Evolutionary conservation across 257 asterid species (phyloP).

Genomic region (Nicotiana benthamiana): DNA sequence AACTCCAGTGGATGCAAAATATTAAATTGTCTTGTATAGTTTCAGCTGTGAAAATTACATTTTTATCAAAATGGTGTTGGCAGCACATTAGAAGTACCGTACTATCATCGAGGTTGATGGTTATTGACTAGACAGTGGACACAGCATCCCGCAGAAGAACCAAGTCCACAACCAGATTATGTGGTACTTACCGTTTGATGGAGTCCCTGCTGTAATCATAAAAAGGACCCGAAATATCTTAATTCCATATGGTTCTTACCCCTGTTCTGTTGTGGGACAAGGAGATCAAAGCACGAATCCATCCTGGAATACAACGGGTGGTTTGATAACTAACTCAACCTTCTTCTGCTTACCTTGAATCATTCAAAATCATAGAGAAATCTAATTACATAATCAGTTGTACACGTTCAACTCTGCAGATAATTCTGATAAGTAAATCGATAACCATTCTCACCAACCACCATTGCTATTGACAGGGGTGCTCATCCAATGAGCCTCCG

Average conservation of each 20-base stretch:
- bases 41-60: neutral
- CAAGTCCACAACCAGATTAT: neutral
- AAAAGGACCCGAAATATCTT: neutral
- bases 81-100: too few species aligned
- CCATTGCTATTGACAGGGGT: slow-evolving; percentile 26
- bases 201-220: neutral
- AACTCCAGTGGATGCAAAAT: neutral
- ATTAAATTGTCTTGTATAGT: neutral
- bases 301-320: slow-evolving; percentile 23
- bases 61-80: neutral
- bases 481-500: slow-evolving; percentile 45
- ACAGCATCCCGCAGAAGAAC: neutral
- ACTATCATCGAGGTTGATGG: neutral
- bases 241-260: neutral
- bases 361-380: slow-evolving; percentile 31
- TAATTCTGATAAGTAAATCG: neutral
- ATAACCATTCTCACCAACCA: slow-evolving; percentile 31
- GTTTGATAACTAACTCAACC: slow-evolving; percentile 19
- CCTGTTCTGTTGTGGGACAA: slow-evolving; percentile 3
- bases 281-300: slow-evolving; percentile 26
- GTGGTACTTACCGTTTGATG: neutral
- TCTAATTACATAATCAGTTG: slow-evolving; percentile 4
- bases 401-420: neutral
- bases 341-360: slow-evolving; percentile 29
- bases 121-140: neutral